phyloP scores from a whole-genome alignment of 1,139 yeast genomes.

The Diutina neorugosa region DNA sequence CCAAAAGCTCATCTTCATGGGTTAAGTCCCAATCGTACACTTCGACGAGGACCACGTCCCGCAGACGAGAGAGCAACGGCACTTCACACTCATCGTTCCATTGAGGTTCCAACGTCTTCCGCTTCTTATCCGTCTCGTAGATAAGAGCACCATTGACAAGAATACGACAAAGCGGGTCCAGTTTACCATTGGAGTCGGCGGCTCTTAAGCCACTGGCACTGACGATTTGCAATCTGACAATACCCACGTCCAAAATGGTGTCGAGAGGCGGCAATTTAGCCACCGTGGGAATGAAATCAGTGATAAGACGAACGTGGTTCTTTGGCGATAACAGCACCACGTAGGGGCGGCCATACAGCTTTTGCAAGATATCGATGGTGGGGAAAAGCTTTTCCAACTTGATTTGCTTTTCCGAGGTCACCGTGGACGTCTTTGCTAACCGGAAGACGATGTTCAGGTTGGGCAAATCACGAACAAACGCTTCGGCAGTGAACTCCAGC shows the following conservation, averaged over 20 bases:
- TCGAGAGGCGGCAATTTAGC: constrained; percentile 44
- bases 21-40: constrained; percentile 72
- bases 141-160: constrained; percentile 41
- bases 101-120: constrained; percentile 54
- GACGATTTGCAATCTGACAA: constrained; percentile 40
- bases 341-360: constrained; percentile 34
- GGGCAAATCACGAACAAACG: constrained; percentile 58
- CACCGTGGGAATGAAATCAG: constrained; percentile 51
- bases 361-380: constrained; percentile 41
- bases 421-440: constrained; percentile 38
- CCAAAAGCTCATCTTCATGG: constrained; percentile 52
- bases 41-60: constrained; percentile 34
- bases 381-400: constrained; percentile 34
- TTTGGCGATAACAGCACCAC: constrained; percentile 32
- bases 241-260: constrained; percentile 57
- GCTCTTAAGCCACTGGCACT: constrained; percentile 41
- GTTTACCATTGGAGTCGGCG: constrained; percentile 61
- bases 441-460: constrained; percentile 47
- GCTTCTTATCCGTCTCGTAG: constrained; percentile 46
- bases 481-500: constrained; percentile 36
- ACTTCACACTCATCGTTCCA: constrained; percentile 57
- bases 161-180: constrained; percentile 54
- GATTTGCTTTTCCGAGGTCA: constrained; percentile 35
- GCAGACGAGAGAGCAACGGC: constrained; percentile 51
- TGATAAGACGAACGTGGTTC: constrained; percentile 32